Evolutionary conservation across 495 filamentous ascomycete genomes (phyloP).

Genomic region (Clavariopsis aquatica): DNA sequence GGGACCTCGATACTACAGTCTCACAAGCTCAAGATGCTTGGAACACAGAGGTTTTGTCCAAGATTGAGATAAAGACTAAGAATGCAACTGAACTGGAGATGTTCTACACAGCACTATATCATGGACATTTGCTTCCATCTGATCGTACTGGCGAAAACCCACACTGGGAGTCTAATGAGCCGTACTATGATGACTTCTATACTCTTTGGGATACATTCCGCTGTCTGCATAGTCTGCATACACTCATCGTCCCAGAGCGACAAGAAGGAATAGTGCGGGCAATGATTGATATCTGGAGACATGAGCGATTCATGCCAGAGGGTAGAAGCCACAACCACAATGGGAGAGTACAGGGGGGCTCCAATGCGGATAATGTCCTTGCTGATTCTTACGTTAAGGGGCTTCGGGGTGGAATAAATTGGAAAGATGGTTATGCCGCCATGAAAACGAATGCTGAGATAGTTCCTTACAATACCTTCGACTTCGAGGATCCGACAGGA

Average conservation of each 20-base stretch:
- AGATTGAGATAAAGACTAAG: conserved; percentile 33
- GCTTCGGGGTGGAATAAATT: conserved; percentile 40
- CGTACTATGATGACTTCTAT: conserved; percentile 43
- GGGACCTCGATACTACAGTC: conserved; percentile 37
- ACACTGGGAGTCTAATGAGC: conserved; percentile 37
- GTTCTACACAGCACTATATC: conserved; percentile 42
- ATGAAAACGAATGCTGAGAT: conserved; percentile 43
- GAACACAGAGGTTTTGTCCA: conserved; percentile 42
- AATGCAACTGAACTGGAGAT: conserved; percentile 37
- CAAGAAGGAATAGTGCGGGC: conserved; percentile 34
- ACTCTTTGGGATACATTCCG: conserved; percentile 45
- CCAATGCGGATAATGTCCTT: conserved; percentile 44
- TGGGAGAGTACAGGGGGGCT: conserved; percentile 42
- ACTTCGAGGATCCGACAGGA: conserved; percentile 26
- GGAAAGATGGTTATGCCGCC: conserved; percentile 41
- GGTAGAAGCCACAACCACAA: conserved; percentile 39
- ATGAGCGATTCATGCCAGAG: conserved; percentile 43
- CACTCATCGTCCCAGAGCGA: conserved; percentile 37
- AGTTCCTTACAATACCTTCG: conserved; percentile 24
- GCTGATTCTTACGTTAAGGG: conserved; percentile 46
- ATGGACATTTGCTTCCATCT: conserved; percentile 42
- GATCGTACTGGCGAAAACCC: conserved; percentile 43
- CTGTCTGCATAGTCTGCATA: conserved; percentile 34
- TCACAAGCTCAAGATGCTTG: conserved; percentile 31
- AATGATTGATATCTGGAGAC: conserved; percentile 42